Percentiles rank a stretch among this genome's conserved stretches.
phyloP scores from a whole-genome alignment of 805 yeast genomes.

The Sugiyamaella chiloensis region DNA sequence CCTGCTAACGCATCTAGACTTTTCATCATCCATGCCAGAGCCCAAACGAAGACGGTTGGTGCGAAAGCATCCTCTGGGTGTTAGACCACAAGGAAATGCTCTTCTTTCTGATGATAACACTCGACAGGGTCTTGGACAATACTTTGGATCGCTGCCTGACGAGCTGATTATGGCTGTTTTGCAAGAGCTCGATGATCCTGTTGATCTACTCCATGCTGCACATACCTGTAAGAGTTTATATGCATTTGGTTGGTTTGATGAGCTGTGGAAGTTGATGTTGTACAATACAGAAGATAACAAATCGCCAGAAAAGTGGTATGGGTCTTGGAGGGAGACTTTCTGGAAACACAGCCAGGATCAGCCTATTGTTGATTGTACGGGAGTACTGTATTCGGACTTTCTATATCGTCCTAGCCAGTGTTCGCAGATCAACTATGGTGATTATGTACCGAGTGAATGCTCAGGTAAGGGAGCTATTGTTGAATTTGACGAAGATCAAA shows the following conservation, averaged over 20 bases:
- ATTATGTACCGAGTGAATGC: constrained; percentile 41
- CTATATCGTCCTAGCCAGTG: constrained; percentile 82
- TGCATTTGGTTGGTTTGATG: constrained; percentile 74
- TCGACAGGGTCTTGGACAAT: constrained; percentile 48
- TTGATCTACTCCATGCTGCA: constrained; percentile 50
- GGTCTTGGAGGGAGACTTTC: constrained; percentile 75
- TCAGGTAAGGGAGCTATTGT: constrained; percentile 44
- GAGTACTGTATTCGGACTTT: constrained; percentile 67
- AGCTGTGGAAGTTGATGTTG: constrained; percentile 70
- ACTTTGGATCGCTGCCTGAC: constrained; percentile 53
- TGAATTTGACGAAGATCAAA: constrained; percentile 44
- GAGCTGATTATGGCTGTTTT: constrained; percentile 58
- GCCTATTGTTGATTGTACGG: constrained; percentile 21
- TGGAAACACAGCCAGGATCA: constrained; percentile 26
- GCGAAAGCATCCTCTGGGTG: constrained; percentile 60
- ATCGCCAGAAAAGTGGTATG: constrained; percentile 53
- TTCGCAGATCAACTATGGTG: constrained; percentile 60
- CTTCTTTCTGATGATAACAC: constrained; percentile 27
- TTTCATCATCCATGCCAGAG: not conserved
- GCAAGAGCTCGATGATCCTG: constrained; percentile 44
- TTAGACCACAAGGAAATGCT: constrained; percentile 73
- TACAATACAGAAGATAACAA: constrained; percentile 32
- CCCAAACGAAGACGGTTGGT: too few species aligned
- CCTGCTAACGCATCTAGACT: too few species aligned
- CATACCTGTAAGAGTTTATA: constrained; percentile 64